phyloP scores from a whole-genome alignment of 768 basidiomycete genomes.

The Amanita inopinata region DNA sequence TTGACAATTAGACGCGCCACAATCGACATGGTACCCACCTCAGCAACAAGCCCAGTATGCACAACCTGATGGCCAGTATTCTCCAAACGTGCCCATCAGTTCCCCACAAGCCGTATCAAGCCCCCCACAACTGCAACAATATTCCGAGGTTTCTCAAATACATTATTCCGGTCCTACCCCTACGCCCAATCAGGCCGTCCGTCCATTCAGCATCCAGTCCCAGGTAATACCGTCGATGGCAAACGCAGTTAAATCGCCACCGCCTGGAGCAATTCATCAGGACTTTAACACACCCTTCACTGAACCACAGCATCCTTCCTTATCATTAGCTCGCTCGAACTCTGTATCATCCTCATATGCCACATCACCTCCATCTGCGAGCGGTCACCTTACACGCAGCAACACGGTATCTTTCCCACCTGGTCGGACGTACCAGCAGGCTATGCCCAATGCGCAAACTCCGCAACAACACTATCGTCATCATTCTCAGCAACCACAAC shows the following conservation, averaged over 20 bases:
- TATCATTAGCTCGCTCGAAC: background rate
- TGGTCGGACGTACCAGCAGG: background rate
- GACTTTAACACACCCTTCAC: background rate
- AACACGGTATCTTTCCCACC: constrained; percentile 22
- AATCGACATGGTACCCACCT: constrained; percentile 9
- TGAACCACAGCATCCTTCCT: background rate
- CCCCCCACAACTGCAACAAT: constrained; percentile 10
- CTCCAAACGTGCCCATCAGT: constrained; percentile 15
- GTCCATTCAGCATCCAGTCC: background rate
- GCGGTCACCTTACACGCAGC: constrained; percentile 21
- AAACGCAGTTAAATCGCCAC: constrained; percentile 2
- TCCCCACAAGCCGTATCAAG: constrained; percentile 13
- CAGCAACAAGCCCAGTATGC: constrained; percentile 17
- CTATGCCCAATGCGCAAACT: background rate
- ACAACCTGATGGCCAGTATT: constrained; percentile 15
- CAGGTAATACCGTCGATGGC: background rate
- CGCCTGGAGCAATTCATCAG: background rate
- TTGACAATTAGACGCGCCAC: constrained; percentile 13
- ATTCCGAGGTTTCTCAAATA: constrained; percentile 17
- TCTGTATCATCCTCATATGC: constrained; percentile 17
- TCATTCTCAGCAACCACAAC: constrained; percentile 2
- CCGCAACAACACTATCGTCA: background rate
- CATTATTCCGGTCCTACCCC: constrained; percentile 25
- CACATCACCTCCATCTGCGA: constrained; percentile 12
- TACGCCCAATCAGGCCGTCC: constrained; percentile 10